These are phyloP conservation scores for Xylariaceae sp. DNA, from an alignment of 2,329 filamentous ascomycete species.

Conservation along the genomic window DNA sequence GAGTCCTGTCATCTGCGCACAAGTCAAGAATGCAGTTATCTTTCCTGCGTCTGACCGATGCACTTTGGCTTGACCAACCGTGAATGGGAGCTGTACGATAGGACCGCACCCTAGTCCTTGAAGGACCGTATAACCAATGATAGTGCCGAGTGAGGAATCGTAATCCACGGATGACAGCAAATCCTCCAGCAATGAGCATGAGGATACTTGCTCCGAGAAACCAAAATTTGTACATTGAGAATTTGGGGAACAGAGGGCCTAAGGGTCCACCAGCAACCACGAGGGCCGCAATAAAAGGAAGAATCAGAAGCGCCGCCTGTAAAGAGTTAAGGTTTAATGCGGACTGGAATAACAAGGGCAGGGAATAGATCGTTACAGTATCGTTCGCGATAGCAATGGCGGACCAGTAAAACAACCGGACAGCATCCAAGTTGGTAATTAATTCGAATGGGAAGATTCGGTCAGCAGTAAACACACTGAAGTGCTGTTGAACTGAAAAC, in stretches of 20 bases:
- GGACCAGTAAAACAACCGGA: conserved; percentile 43
- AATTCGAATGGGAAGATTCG: conserved; percentile 49
- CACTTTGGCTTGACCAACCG: conserved; percentile 35
- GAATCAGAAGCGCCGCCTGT: conserved; percentile 39
- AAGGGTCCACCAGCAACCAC: conserved; percentile 36
- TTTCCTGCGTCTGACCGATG: conserved; percentile 26
- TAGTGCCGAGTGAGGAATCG: conserved; percentile 17
- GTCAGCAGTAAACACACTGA: conserved; percentile 39
- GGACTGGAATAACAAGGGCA: conserved; percentile 54
- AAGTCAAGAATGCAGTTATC: conserved; percentile 37
- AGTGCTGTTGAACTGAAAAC: conserved; percentile 46
- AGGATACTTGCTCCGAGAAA: conserved; percentile 1
- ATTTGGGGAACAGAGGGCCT: conserved; percentile 32
- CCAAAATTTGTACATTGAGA: conserved; percentile 24
- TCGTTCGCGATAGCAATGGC: conserved; percentile 18
- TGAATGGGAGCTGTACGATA: conserved; percentile 34
- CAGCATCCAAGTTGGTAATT: conserved; percentile 21
- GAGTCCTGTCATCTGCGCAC: conserved; percentile 13
- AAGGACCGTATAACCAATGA: conserved; percentile 38
- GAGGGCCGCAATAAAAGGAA: conserved; percentile 39
- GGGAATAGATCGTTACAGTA: conserved; percentile 43
- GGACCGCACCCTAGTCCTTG: conserved; percentile 40
- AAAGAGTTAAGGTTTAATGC: conserved; percentile 39
- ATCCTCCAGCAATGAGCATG: conserved; percentile 1
- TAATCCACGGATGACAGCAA: conserved; percentile 8